These are phyloP conservation scores for Eucalyptus sideroxylon DNA, from an alignment of 345 rosid species.

Conservation along the genomic window DNA sequence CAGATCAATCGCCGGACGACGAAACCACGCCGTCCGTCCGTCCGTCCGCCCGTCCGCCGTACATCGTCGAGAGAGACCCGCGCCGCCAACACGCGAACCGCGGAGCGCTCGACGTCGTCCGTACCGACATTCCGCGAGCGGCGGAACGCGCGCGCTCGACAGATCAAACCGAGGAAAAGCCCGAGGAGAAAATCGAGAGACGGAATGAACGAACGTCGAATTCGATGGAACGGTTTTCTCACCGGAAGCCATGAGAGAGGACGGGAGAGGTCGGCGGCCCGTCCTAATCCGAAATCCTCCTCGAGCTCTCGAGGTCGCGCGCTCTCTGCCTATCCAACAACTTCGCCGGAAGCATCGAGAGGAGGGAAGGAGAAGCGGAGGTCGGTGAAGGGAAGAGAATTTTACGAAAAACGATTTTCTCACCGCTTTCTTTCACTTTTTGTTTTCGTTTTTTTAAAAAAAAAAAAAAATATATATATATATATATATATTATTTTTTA, in stretches of 20 bases:
- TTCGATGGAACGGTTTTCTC: background rate
- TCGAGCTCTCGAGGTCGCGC: background rate
- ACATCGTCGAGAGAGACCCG: background rate
- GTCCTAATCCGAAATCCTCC: background rate
- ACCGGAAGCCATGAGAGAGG: background rate
- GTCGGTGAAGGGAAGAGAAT: background rate
- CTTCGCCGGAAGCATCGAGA: background rate
- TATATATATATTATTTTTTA: too few species aligned
- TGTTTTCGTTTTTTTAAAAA: accelerated
- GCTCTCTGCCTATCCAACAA: background rate
- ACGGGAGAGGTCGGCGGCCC: background rate
- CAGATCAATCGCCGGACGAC: background rate
- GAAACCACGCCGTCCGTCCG: background rate
- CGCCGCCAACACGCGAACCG: background rate
- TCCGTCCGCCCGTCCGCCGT: background rate
- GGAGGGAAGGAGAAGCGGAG: background rate
- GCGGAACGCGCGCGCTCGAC: background rate
- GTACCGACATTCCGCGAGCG: background rate
- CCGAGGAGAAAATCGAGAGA: background rate
- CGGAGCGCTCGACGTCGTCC: background rate
- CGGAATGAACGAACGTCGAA: background rate
- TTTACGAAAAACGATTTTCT: background rate
- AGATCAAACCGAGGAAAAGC: background rate
- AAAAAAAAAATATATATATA: too few species aligned
- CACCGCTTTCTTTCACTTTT: background rate